phyloP scores from a whole-genome alignment of 192 early-diverging fungal species.

The Mortierella alpina region DNA sequence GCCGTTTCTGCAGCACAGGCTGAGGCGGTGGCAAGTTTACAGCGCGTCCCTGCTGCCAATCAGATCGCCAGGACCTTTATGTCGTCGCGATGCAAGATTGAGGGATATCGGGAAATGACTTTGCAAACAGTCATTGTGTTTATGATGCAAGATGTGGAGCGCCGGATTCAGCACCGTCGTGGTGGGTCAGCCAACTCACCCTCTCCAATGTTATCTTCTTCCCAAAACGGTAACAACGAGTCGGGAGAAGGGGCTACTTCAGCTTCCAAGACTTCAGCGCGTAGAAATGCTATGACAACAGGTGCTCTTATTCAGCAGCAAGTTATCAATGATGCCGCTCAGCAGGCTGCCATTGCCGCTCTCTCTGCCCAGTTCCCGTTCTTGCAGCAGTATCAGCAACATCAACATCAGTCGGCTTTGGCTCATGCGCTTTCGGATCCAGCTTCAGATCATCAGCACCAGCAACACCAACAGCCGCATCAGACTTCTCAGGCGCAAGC shows the following conservation, averaged over 20 bases:
- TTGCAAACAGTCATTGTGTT: slow-evolving; percentile 30
- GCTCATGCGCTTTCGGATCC: slow-evolving; percentile 1
- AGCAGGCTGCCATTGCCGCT: slow-evolving; percentile 43
- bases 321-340: slow-evolving; percentile 43
- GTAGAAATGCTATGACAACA: background rate
- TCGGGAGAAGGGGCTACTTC: background rate
- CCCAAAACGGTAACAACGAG: background rate
- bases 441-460: background rate
- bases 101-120: slow-evolving; percentile 44
- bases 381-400: background rate
- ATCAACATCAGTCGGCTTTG: slow-evolving; percentile 6
- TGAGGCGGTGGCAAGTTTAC: slow-evolving; percentile 51
- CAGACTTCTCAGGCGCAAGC: background rate
- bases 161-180: slow-evolving; percentile 38
- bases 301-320: slow-evolving; percentile 27
- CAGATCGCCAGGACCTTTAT: slow-evolving; percentile 50
- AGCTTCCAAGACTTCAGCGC: background rate
- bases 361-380: slow-evolving; percentile 41
- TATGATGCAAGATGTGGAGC: slow-evolving; percentile 49
- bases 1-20: slow-evolving; percentile 49
- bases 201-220: background rate
- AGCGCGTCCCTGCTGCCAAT: slow-evolving; percentile 44
- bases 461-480: background rate
- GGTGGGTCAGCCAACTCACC: slow-evolving; percentile 15
- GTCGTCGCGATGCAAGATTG: slow-evolving; percentile 45